Percentiles rank a stretch among this genome's conserved stretches.
Evolutionary conservation across 768 basidiomycete genomes (phyloP).

Genomic region (Hericium alpestre): DNA sequence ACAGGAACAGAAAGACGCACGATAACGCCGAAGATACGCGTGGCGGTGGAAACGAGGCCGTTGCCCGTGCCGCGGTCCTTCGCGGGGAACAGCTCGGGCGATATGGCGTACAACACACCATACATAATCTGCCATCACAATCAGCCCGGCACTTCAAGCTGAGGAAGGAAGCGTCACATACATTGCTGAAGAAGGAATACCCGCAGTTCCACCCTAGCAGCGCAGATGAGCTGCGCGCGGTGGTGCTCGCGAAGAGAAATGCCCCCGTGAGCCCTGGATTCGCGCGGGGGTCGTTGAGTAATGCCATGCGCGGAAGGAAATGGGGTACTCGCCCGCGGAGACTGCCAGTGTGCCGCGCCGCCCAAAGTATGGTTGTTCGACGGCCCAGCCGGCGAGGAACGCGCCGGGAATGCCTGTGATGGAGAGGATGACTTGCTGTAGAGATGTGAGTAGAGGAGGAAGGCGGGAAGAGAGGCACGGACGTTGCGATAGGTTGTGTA

Average conservation of each 20-base stretch:
- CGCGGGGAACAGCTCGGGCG: conserved; percentile 61
- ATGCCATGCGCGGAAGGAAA: conserved; percentile 16
- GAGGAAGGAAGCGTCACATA: conserved; percentile 18
- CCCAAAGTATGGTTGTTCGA: conserved; percentile 54
- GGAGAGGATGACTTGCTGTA: conserved; percentile 60
- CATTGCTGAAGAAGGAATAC: conserved; percentile 54
- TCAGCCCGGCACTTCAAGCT: conserved; percentile 2
- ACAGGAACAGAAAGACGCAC: conserved; percentile 27
- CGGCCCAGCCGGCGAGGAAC: conserved; percentile 59
- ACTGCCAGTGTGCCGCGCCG: conserved; percentile 57
- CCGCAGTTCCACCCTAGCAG: conserved; percentile 77
- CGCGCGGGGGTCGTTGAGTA: conserved; percentile 35
- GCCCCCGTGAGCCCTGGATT: conserved; percentile 58
- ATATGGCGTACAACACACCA: conserved; percentile 60
- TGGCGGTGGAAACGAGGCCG: conserved; percentile 48
- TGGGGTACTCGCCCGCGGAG: conserved; percentile 42
- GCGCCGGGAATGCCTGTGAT: conserved; percentile 63
- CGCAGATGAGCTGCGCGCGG: conserved; percentile 55
- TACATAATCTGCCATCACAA: conserved; percentile 50
- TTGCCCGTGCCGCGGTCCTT: conserved; percentile 69
- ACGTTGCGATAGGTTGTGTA: conserved; percentile 28
- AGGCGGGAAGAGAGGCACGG: conserved; percentile 1
- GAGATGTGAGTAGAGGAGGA: neutral
- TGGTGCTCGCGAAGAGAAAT: conserved; percentile 68
- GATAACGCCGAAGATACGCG: conserved; percentile 59